Evolutionary conservation across 768 basidiomycete genomes (phyloP), one percentile per base, ranked within the genome.

Genomic region (Guyanaporus albipodus): DNA sequence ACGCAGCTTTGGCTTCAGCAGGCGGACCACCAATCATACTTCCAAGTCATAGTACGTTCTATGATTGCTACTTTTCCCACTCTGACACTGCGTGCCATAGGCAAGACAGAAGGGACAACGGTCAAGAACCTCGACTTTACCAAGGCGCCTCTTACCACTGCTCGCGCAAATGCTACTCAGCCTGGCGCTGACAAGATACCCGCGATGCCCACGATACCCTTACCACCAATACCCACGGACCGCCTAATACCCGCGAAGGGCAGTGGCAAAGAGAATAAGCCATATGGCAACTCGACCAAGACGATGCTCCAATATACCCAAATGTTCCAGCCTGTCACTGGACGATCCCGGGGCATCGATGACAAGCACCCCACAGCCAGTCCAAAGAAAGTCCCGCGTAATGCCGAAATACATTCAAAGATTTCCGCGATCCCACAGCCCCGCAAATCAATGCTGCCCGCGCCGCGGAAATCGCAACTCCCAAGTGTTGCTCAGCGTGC

Each of bases 181-280:
- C 42, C 42, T 46, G 17, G 46, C 9, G 48, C 58, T 39, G 26
- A 27, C 23, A 42, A 40, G 44, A 29, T 41, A 43, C 42, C 46
- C 33, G 28, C 37, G 44, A 46, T 10, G 18, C 42, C 48, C 23
- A 41, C 14, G 8, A 42, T 55, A 43, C 43, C 49, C 11, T 26
- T 36, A 31, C 38, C 42, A 15, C 27, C 17, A 33, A 39, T 46
- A 31, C 38, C 44, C 24, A 39, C 43, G 50, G 45, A 17, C 22
- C 44, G 44, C 42, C 3, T 8, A n/a, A 49, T 35, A 33, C 21
- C 31, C 15, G n/a, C 39, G 27, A 53, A 34, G 10, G 24, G 40
- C 23, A 44, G 35, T 38, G 38, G 38, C 19, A 54, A 63, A 31
- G 61, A 61, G 40, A 60, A 60, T 32, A 35, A 24, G 18, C 2